Conservation (phyloP, 345 rosid genomes). For the Dovyalis caffra region DNA sequence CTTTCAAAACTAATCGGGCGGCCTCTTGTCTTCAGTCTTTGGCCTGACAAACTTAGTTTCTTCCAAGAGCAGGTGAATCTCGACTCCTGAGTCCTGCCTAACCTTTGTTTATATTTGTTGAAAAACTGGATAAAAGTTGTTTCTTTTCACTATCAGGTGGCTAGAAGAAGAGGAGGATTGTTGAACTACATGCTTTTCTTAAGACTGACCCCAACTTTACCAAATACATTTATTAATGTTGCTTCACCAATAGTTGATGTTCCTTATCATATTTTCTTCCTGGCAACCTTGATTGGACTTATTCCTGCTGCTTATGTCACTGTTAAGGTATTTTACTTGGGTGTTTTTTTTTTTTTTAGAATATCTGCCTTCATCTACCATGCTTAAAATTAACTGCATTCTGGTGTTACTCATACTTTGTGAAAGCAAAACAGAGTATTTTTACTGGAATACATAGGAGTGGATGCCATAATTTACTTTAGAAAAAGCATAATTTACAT, state of each 20-base stretch:
- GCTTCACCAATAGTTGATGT: conserved; percentile 92
- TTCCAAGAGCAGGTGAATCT: conserved; percentile 81
- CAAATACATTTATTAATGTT: conserved; percentile 86
- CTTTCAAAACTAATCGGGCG: conserved; percentile 80
- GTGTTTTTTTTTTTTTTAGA: not conserved
- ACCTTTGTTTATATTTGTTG: not conserved
- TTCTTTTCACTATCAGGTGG: conserved; percentile 52
- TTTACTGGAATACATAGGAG: not conserved
- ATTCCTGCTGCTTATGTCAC: conserved; percentile 92
- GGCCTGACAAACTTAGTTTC: conserved; percentile 89
- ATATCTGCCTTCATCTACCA: not conserved
- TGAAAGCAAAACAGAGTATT: too few species aligned
- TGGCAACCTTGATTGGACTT: conserved; percentile 74
- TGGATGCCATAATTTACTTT: not conserved
- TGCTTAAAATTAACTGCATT: not conserved
- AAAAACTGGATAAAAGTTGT: conserved; percentile 6
- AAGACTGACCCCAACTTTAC: conserved; percentile 87
- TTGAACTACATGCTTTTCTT: conserved; percentile 89
- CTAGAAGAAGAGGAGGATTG: conserved; percentile 62
- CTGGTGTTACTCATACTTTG: too few species aligned
- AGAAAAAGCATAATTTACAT: not conserved
- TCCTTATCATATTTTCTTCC: conserved; percentile 85
- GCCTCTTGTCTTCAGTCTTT: conserved; percentile 71
- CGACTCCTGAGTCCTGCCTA: conserved; percentile 10
- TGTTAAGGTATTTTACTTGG: conserved; percentile 58